A percentile compares a stretch with the other conserved stretches of the same genome.
Evolutionary conservation across 139 green algal genomes (phyloP).

Genomic region (Chloropicon primus): DNA sequence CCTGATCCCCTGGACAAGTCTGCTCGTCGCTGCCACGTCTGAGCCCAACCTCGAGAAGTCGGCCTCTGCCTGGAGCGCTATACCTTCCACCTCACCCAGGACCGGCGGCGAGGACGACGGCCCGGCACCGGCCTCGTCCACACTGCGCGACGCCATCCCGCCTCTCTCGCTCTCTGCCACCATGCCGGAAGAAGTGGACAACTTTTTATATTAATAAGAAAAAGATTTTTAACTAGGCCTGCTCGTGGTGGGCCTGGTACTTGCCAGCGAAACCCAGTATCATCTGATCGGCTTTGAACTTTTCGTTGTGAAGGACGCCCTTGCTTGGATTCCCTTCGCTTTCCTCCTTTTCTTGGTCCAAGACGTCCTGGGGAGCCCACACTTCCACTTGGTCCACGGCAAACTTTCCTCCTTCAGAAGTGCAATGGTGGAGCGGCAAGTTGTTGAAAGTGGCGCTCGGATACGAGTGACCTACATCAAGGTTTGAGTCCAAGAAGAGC

Average conservation of each 20-base stretch:
- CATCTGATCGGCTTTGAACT: neutral
- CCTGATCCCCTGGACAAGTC: no score
- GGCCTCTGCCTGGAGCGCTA: neutral
- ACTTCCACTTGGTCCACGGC: neutral
- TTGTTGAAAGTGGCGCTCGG: neutral
- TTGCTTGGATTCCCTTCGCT: neutral
- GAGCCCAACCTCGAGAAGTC: neutral
- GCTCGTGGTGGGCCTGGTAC: neutral
- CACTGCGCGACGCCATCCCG: no score
- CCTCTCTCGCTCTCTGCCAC: no score
- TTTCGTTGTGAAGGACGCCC: neutral
- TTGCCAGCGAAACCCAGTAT: neutral
- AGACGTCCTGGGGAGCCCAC: neutral
- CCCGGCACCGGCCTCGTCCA: no score
- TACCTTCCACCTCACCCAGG: neutral
- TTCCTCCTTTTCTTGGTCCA: neutral
- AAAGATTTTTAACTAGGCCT: neutral
- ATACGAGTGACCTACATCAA: neutral
- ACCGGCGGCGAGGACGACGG: neutral
- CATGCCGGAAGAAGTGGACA: no score
- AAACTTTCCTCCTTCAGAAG: neutral
- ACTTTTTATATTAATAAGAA: no score
- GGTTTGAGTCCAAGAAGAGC: neutral
- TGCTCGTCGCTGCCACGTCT: no score
- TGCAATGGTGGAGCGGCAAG: neutral